Percentiles rank a stretch among this genome's conserved stretches.
These are phyloP conservation scores for Kwoniella pini DNA, from an alignment of 768 basidiomycete genomes.

Conservation along the genomic window DNA sequence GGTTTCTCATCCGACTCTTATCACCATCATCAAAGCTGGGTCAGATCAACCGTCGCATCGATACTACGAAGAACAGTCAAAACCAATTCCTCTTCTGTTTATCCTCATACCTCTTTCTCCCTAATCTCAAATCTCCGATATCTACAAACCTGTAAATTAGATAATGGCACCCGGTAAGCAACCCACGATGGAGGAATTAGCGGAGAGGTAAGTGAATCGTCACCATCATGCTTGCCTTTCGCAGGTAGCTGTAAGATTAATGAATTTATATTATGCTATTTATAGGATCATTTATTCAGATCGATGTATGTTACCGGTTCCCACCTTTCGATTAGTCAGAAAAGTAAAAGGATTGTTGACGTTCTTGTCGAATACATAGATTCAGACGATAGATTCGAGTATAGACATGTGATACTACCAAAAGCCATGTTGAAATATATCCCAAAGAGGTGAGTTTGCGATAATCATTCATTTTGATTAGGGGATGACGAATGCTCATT, in stretches of 20 bases:
- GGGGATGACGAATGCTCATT: no score
- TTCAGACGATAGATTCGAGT: conserved; percentile 88
- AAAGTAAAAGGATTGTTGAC: neutral
- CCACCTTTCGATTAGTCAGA: neutral
- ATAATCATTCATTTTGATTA: neutral
- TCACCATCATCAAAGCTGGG: no score
- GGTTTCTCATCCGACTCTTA: no score
- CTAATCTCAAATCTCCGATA: neutral
- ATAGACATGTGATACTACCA: conserved; percentile 89
- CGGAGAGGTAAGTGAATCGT: conserved; percentile 49
- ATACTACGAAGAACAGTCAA: no score
- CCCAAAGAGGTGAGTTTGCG: conserved; percentile 62
- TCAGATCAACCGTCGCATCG: no score
- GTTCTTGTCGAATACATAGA: conserved; percentile 56
- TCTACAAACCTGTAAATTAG: neutral
- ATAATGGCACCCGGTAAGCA: conserved; percentile 18
- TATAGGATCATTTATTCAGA: conserved; percentile 54
- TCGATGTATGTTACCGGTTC: conserved; percentile 39
- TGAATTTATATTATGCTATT: no score
- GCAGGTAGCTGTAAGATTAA: no score
- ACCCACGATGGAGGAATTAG: conserved; percentile 49
- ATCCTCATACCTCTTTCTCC: neutral
- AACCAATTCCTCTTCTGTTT: neutral
- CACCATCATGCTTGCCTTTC: no score
- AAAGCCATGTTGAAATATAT: conserved; percentile 92